These are phyloP conservation scores for Pisolithus marmoratus DNA, from an alignment of 768 basidiomycete genomes.

Conservation along the genomic window DNA sequence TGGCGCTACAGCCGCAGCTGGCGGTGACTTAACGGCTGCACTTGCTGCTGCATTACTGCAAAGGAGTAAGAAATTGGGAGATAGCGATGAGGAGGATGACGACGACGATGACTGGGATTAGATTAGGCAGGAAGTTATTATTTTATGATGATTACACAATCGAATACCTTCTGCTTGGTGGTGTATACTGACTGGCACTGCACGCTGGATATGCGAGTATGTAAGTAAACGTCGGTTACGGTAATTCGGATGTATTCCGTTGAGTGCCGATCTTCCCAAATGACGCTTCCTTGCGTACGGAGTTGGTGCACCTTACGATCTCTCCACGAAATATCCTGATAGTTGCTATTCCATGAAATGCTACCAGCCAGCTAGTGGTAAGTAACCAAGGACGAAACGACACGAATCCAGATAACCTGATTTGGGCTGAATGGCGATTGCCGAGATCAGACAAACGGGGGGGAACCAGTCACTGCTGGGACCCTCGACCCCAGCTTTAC, in stretches of 20 bases:
- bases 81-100: slow-evolving; percentile 77
- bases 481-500: slow-evolving; percentile 3
- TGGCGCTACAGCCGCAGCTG: slow-evolving; percentile 32
- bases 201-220: neutral
- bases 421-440: slow-evolving; percentile 25
- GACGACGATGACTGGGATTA: slow-evolving; percentile 64
- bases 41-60: slow-evolving; percentile 78
- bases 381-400: neutral
- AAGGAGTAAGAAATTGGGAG: slow-evolving; percentile 82
- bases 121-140: neutral
- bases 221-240: neutral
- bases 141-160: slow-evolving; percentile 5
- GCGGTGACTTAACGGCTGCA: slow-evolving; percentile 74
- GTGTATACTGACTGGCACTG: no score
- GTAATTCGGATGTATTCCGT: neutral
- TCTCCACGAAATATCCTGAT: no score
- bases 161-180: no score
- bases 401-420: slow-evolving; percentile 14
- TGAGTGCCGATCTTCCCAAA: neutral
- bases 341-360: no score
- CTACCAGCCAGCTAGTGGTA: no score
- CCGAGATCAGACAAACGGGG: slow-evolving; percentile 18
- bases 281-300: neutral
- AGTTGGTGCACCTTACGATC: neutral
- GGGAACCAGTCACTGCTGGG: neutral